Evolutionary conservation across 2,329 filamentous ascomycete genomes (phyloP).

Genomic region (Colletotrichum sp.): DNA sequence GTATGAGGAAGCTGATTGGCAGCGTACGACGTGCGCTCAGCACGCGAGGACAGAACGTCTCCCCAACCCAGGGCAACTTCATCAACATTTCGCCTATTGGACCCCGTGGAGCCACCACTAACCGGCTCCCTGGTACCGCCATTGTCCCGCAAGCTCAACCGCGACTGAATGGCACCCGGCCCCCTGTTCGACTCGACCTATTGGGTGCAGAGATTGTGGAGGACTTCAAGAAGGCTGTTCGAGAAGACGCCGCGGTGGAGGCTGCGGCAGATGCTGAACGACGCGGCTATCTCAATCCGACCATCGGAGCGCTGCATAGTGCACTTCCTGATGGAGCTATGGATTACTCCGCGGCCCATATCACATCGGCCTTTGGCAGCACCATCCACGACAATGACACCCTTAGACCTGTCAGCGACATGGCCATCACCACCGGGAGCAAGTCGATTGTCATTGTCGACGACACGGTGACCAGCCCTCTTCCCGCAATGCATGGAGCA

Average conservation of each 20-base stretch:
- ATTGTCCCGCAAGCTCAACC: constrained; percentile 61
- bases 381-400: constrained; percentile 33
- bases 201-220: constrained; percentile 80
- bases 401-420: constrained; percentile 54
- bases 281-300: constrained; percentile 1
- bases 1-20: constrained; percentile 85
- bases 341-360: constrained; percentile 48
- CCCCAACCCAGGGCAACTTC: constrained; percentile 51
- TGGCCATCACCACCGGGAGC: constrained; percentile 76
- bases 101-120: constrained; percentile 58
- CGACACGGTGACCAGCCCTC: constrained; percentile 58
- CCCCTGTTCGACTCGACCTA: constrained; percentile 76
- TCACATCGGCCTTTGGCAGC: constrained; percentile 46
- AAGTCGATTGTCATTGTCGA: constrained; percentile 91
- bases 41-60: constrained; percentile 53
- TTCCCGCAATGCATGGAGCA: constrained; percentile 57
- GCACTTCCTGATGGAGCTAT: constrained; percentile 29
- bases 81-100: constrained; percentile 55
- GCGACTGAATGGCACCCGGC: constrained; percentile 46
- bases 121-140: constrained; percentile 63
- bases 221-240: constrained; percentile 78
- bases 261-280: constrained; percentile 25
- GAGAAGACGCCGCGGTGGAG: constrained; percentile 62
- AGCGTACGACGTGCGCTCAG: constrained; percentile 85
- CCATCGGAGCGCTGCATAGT: constrained; percentile 1